Evolutionary conservation across 352 stramenopile genomes (phyloP).

Genomic region (Phytopythium mirpurense): DNA sequence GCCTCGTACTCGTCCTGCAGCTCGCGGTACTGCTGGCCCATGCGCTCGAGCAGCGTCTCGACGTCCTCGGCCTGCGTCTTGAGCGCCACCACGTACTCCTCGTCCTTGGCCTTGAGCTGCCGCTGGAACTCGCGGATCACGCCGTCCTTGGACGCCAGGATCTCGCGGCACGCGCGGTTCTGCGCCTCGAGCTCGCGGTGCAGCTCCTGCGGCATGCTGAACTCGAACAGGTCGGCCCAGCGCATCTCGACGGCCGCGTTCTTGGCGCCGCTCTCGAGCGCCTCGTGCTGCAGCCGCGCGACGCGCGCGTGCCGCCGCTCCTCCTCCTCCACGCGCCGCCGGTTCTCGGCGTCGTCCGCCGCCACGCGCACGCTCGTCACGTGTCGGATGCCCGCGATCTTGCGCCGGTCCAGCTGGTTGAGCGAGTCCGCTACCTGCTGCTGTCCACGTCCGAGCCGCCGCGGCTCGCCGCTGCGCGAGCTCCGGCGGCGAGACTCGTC

Average conservation of each 20-base stretch:
- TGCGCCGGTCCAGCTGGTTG: conserved; percentile 70
- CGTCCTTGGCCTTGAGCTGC: conserved; percentile 92
- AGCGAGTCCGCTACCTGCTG: conserved; percentile 77
- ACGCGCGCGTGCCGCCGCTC: conserved; percentile 81
- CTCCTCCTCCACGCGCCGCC: conserved; percentile 88
- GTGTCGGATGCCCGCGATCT: conserved; percentile 78
- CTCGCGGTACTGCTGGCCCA: conserved; percentile 91
- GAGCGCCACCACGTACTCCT: conserved; percentile 92
- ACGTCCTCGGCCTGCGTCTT: conserved; percentile 90
- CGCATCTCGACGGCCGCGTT: conserved; percentile 94
- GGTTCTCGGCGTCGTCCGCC: conserved; percentile 87
- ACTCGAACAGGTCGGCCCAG: conserved; percentile 89
- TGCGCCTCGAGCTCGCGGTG: conserved; percentile 87
- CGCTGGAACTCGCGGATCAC: conserved; percentile 89
- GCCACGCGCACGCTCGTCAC: conserved; percentile 90
- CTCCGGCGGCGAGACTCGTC: conserved; percentile 75
- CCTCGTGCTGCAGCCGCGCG: conserved; percentile 89
- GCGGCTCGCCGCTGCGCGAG: conserved; percentile 49
- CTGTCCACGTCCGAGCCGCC: conserved; percentile 61
- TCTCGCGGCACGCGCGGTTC: conserved; percentile 82
- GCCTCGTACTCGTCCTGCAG: conserved; percentile 93
- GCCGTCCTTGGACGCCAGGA: conserved; percentile 87
- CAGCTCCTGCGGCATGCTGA: conserved; percentile 92
- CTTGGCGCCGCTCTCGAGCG: conserved; percentile 82
- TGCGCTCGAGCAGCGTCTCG: conserved; percentile 84